phyloP scores from a whole-genome alignment of 2,329 filamentous ascomycete species.

The Mycosphaerella sp. region DNA sequence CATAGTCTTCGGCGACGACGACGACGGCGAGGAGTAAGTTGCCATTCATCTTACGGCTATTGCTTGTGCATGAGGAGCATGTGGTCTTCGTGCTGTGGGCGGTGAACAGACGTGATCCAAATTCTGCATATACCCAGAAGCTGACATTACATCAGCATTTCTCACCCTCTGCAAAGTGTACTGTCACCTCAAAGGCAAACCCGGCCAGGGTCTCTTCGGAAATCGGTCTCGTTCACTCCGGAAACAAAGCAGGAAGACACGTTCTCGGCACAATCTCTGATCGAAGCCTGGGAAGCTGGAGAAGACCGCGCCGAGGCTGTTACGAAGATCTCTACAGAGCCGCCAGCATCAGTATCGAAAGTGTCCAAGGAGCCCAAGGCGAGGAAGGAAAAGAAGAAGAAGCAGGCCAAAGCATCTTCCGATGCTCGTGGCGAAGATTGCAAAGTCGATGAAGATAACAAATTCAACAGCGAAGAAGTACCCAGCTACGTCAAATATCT shows the following conservation, averaged over 20 bases:
- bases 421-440: not conserved
- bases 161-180: not conserved
- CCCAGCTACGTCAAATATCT: slow-evolving; percentile 70
- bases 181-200: not conserved
- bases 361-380: slow-evolving; percentile 32
- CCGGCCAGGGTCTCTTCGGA: slow-evolving; percentile 30
- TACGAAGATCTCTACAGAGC: slow-evolving; percentile 19
- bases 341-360: slow-evolving; percentile 9
- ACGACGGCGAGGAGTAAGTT: slow-evolving; percentile 20
- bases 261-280: slow-evolving; percentile 47
- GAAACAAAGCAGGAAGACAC: slow-evolving; percentile 57
- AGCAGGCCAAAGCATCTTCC: slow-evolving; percentile 4
- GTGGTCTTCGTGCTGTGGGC: not conserved
- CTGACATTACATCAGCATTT: slow-evolving; percentile 1
- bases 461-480: slow-evolving; percentile 1
- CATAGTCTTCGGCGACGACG: slow-evolving; percentile 22
- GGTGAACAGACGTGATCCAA: not conserved
- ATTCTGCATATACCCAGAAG: not conserved
- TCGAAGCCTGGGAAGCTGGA: slow-evolving; percentile 44
- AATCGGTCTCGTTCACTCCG: slow-evolving; percentile 60
- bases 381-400: slow-evolving; percentile 26
- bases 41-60: not conserved
- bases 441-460: not conserved
- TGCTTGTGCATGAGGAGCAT: not conserved
- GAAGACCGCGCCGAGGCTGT: slow-evolving; percentile 17